phyloP scores from a whole-genome alignment of 208 protist species.

The Trichomonas gallinae region DNA sequence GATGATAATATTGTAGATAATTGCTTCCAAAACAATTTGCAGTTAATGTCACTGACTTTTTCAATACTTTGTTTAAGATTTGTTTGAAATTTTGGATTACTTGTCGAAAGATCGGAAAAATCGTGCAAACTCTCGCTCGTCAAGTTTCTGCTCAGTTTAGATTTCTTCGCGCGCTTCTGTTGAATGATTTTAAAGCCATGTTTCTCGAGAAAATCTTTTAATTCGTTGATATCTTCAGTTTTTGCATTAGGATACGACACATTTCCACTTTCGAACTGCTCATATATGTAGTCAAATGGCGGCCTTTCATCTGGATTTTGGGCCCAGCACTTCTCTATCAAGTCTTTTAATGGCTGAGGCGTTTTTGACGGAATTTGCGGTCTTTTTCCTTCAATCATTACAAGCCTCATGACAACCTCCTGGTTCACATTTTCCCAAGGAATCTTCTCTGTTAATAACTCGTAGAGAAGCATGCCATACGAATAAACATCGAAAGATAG shows the following conservation, averaged over 20 bases:
- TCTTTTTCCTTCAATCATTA: neutral
- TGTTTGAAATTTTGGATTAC: neutral
- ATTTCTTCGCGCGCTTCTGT: neutral
- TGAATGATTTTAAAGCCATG: neutral
- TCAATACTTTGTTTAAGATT: neutral
- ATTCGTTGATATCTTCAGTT: neutral
- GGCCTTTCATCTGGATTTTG: neutral
- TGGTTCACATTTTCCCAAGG: neutral
- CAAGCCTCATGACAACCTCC: neutral
- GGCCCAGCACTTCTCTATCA: neutral
- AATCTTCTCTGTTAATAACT: constrained; percentile 5
- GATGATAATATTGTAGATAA: neutral
- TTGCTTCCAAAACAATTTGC: neutral
- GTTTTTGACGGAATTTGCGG: neutral
- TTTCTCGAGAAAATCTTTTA: neutral
- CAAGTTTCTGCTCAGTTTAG: neutral
- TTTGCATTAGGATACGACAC: neutral
- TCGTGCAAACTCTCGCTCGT: neutral
- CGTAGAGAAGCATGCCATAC: neutral
- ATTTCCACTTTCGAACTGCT: neutral
- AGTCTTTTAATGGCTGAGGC: neutral
- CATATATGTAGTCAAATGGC: neutral
- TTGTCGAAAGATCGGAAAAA: neutral
- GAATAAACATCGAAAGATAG: neutral
- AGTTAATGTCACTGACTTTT: neutral